These are phyloP conservation scores for Takakia lepidozioides DNA, from an alignment of 225 moss, liverwort and hornwort species.

Conservation along the genomic window DNA sequence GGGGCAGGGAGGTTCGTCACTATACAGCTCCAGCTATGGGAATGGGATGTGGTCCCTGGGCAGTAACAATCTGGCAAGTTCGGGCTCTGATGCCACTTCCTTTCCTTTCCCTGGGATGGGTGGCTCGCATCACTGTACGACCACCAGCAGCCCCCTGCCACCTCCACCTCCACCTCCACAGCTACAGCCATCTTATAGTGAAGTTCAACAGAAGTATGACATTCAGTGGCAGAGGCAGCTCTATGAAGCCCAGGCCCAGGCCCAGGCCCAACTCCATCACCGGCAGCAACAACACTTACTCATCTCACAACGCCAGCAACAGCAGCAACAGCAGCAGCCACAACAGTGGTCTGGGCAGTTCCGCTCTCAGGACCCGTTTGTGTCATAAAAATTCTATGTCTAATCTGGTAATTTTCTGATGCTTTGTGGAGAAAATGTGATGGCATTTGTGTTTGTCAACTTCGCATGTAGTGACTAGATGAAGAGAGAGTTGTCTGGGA, in stretches of 20 bases:
- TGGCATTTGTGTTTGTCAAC: too few species aligned
- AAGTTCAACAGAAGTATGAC: constrained; percentile 50
- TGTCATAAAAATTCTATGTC: too few species aligned
- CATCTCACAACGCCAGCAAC: constrained; percentile 70
- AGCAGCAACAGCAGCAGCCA: constrained; percentile 64
- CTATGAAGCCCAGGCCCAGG: constrained; percentile 38
- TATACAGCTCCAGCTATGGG: constrained; percentile 58
- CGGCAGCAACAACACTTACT: constrained; percentile 72
- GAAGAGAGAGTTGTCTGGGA: too few species aligned
- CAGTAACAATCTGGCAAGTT: constrained; percentile 30
- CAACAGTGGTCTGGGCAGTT: constrained; percentile 85
- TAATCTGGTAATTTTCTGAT: too few species aligned
- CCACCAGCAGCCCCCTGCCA: constrained; percentile 34
- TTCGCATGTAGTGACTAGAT: too few species aligned
- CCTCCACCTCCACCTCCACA: constrained; percentile 29
- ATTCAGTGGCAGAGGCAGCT: constrained; percentile 22
- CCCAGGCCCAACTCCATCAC: constrained; percentile 40
- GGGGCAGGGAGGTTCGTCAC: constrained; percentile 58
- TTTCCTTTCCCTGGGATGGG: constrained; percentile 83
- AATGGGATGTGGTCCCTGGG: constrained; percentile 80
- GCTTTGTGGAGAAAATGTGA: too few species aligned
- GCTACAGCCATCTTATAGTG: constrained; percentile 37
- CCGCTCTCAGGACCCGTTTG: constrained; percentile 82
- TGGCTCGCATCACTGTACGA: constrained; percentile 47
- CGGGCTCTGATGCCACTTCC: constrained; percentile 53